Evolutionary conservation across 192 early-diverging fungal genomes (phyloP), one percentile per base, ranked within the genome.

Genomic region (Podila epigama): DNA sequence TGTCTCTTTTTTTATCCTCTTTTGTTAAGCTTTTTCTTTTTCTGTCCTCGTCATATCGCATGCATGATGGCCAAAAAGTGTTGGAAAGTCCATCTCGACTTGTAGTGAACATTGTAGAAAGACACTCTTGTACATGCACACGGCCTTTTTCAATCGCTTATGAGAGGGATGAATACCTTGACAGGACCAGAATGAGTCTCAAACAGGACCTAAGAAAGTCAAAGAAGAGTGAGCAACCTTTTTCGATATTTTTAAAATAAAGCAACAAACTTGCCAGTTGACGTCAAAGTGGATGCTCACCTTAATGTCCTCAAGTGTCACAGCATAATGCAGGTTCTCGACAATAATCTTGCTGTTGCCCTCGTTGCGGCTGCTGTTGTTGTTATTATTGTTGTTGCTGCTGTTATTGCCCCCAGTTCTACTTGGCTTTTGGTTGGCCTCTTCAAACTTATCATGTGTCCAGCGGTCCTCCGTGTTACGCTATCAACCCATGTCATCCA

Each of bases 291-390:
- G 31, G 5, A 1, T 1, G n/a, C 34, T n/a, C 1, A 87, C 86
- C 69, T 82, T 62, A 39, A 88, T 66, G 59, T 88, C 86, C 28
- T 81, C 69, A 77, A 86, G 71, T 18, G 86, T 88, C 15, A 88
- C 86, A 60, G 85, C 79, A 62, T 88, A 88, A 58, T 84, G 83
- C 55, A 88, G 40, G 56, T 88, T 88, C 58, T 88, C 86, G 15
- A 88, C 81, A 41, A 64, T 37, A 9, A 82, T 55, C 69, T 75
- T 82, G 37, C 63, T 20, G 51, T 79, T 79, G 39, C 60, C 54
- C 32, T 67, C 51, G 33, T 60, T 35, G 28, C 60, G 52, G 25
- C n/a, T 59, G 65, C 70, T 82, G n/a, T 56, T 22, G 51, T 67
- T 79, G 48, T 55, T 53, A 9, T 63, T 36, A 25, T 60, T 35